Conservation (phyloP, 371 early-diverging fungal species). For the Mortierella polycephala region DNA sequence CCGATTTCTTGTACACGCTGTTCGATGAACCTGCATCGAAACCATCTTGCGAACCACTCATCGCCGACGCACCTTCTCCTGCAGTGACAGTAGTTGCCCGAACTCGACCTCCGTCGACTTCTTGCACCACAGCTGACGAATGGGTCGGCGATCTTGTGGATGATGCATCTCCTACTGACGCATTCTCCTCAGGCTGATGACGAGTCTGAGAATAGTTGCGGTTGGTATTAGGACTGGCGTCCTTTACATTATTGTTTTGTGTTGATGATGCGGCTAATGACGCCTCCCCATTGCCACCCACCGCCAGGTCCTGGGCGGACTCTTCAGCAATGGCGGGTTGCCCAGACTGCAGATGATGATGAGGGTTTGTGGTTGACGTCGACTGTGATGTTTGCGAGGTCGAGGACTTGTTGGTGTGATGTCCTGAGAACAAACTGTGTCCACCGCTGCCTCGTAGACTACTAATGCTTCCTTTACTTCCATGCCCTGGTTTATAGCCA, state of each 20-base stretch:
- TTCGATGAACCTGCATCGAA: constrained; percentile 29
- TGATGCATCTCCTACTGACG: constrained; percentile 8
- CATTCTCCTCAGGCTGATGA: constrained; percentile 1
- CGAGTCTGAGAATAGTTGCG: constrained; percentile 2
- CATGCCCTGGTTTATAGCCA: constrained; percentile 46
- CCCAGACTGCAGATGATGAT: constrained; percentile 13
- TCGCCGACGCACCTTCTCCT: background rate
- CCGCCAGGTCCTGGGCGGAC: background rate
- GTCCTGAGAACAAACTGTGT: constrained; percentile 48
- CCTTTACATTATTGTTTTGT: constrained; percentile 2
- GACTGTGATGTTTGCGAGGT: constrained; percentile 9
- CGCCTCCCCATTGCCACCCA: background rate
- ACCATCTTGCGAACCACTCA: too few relatives aligned
- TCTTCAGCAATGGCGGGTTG: constrained; percentile 31
- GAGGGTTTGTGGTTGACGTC: constrained; percentile 6
- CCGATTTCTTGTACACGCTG: constrained; percentile 29
- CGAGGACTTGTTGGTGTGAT: constrained; percentile 11
- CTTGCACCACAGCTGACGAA: constrained; percentile 16
- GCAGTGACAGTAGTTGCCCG: background rate
- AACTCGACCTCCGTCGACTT: constrained; percentile 4
- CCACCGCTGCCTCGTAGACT: constrained; percentile 40
- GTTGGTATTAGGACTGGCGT: background rate
- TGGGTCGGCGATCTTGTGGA: constrained; percentile 25
- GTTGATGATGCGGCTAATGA: constrained; percentile 5
- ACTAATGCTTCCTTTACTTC: constrained; percentile 35